Evolutionary conservation across 495 filamentous ascomycete species (phyloP).

Genomic region (Penicillium paxilli): DNA sequence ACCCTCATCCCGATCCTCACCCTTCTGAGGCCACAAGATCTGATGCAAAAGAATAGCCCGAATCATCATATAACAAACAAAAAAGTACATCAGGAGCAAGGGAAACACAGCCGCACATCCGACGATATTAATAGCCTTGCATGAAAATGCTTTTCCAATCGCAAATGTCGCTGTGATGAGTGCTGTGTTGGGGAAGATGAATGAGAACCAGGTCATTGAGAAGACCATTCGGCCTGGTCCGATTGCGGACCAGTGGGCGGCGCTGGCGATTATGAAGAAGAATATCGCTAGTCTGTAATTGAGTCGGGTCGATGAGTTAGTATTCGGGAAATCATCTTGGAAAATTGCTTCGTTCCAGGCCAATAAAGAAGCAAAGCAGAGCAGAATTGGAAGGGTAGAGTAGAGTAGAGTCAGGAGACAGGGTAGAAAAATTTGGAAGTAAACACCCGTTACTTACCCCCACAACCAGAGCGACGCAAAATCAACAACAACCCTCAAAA

Average conservation of each 20-base stretch:
- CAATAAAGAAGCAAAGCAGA: too few relatives aligned
- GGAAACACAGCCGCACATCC: conserved; percentile 65
- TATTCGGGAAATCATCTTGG: too few relatives aligned
- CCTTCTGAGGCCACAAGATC: conserved; percentile 71
- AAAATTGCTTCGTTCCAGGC: too few relatives aligned
- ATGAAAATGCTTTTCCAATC: conserved; percentile 64
- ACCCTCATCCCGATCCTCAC: conserved; percentile 63
- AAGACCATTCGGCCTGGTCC: conserved; percentile 64
- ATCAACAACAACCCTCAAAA: conserved; percentile 54
- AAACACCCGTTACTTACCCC: conserved; percentile 46
- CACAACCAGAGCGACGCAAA: conserved; percentile 78
- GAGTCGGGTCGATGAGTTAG: too few relatives aligned
- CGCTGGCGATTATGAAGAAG: conserved; percentile 81
- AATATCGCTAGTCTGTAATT: conserved; percentile 65
- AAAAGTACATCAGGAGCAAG: conserved; percentile 66
- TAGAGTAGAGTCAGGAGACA: too few relatives aligned
- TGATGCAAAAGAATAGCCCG: conserved; percentile 62
- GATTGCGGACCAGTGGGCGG: conserved; percentile 75
- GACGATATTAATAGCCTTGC: conserved; percentile 60
- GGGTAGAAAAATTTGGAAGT: background rate
- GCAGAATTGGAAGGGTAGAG: too few relatives aligned
- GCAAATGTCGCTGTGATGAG: conserved; percentile 72
- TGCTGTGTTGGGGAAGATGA: conserved; percentile 85
- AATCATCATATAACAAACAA: conserved; percentile 71
- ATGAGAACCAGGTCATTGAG: conserved; percentile 87